Conservation (phyloP, 805 yeast species). For the Monosporozyma unispora region DNA sequence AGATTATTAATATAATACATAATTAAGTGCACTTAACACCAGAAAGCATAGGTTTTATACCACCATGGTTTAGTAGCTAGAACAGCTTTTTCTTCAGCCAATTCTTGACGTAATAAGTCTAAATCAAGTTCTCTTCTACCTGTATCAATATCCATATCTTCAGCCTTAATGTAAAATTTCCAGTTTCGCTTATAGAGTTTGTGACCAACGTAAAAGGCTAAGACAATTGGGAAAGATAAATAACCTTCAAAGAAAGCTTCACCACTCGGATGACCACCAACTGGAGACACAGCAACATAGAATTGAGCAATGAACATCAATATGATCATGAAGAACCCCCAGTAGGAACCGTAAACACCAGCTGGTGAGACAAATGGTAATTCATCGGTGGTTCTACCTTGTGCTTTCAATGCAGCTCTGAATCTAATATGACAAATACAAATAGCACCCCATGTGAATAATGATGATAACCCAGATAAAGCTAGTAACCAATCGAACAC, state of each 20-base stretch:
- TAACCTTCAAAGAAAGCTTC: conserved; percentile 54
- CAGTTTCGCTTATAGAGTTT: conserved; percentile 43
- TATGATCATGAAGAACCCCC: conserved; percentile 49
- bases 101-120: conserved; percentile 42
- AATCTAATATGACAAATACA: conserved; percentile 52
- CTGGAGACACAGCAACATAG: conserved; percentile 74
- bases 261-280: conserved; percentile 45
- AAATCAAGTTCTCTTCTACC: conserved; percentile 53
- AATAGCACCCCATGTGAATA: conserved; percentile 57
- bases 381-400: conserved; percentile 45
- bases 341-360: conserved; percentile 60
- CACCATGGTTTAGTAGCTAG: conserved; percentile 39
- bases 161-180: conserved; percentile 35
- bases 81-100: conserved; percentile 42
- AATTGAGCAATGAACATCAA: conserved; percentile 67
- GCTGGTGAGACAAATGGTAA: conserved; percentile 55
- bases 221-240: conserved; percentile 53
- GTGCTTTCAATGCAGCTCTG: conserved; percentile 53
- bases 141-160: conserved; percentile 51
- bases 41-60: conserved; percentile 35
- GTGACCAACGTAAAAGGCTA: conserved; percentile 49
- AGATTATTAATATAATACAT: not conserved
- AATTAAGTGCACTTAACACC: conserved; percentile 35
- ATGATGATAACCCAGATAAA: conserved; percentile 50
- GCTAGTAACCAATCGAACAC: conserved; percentile 61